phyloP scores from a whole-genome alignment of 345 rosid species.

The Camelina neglecta region DNA sequence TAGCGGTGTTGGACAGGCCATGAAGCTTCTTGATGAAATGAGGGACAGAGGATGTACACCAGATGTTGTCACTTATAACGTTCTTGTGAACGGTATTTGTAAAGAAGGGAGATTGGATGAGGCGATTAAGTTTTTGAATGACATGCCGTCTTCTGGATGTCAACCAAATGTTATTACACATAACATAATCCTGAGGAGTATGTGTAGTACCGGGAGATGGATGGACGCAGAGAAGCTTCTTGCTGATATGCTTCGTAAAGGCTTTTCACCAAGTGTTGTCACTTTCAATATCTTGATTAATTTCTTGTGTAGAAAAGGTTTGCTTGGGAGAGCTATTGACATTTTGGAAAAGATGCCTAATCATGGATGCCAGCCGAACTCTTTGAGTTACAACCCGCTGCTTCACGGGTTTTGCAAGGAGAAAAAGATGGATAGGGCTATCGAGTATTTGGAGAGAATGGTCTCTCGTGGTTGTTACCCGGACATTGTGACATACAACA shows the following conservation, averaged over 20 bases:
- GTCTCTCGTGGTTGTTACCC: conserved; percentile 89
- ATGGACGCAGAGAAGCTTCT: conserved; percentile 83
- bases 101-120: conserved; percentile 86
- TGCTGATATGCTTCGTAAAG: conserved; percentile 72
- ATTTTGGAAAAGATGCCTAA: conserved; percentile 84
- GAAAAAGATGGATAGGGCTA: conserved; percentile 84
- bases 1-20: conserved; percentile 77
- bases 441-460: conserved; percentile 83
- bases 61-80: conserved; percentile 81
- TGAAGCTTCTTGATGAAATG: conserved; percentile 95
- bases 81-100: conserved; percentile 85
- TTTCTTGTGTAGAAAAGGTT: conserved; percentile 82
- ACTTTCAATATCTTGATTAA: conserved; percentile 90
- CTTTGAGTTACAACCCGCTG: conserved; percentile 78
- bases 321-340: conserved; percentile 76
- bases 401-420: conserved; percentile 90
- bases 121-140: conserved; percentile 77
- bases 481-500: conserved; percentile 90
- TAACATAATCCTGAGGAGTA: conserved; percentile 76
- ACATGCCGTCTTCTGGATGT: conserved; percentile 70
- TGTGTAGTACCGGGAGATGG: conserved; percentile 91
- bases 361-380: conserved; percentile 81
- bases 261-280: conserved; percentile 86
- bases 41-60: conserved; percentile 77
- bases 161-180: conserved; percentile 82